Evolutionary conservation across 2,329 filamentous ascomycete species (phyloP).

Genomic region (Didymella keratinophila): DNA sequence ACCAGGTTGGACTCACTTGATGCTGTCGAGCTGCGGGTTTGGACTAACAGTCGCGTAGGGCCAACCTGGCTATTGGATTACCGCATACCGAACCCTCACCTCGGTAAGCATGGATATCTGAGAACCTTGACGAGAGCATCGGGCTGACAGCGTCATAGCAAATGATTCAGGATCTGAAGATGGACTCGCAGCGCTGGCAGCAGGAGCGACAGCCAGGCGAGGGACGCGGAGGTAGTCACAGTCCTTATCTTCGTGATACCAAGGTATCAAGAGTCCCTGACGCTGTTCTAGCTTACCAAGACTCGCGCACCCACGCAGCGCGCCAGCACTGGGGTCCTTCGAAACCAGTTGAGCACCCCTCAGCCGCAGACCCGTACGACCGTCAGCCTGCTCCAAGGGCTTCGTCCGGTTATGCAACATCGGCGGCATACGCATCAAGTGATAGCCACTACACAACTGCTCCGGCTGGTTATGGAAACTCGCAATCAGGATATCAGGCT

Average conservation of each 20-base stretch:
- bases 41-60: constrained; percentile 44
- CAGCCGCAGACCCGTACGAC: constrained; percentile 26
- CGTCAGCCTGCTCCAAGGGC: constrained; percentile 17
- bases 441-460: constrained; percentile 47
- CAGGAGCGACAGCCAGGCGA: constrained; percentile 45
- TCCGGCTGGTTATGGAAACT: constrained; percentile 37
- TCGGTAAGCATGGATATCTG: constrained; percentile 48
- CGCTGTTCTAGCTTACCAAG: constrained; percentile 55
- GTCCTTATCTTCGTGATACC: constrained; percentile 50
- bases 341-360: constrained; percentile 37
- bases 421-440: constrained; percentile 25
- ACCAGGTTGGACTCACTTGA: constrained; percentile 51
- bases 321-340: constrained; percentile 53
- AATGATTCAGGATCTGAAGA: constrained; percentile 60
- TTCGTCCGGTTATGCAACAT: constrained; percentile 14
- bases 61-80: constrained; percentile 60
- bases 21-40: constrained; percentile 10
- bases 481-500: constrained; percentile 38
- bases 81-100: constrained; percentile 60
- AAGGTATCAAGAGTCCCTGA: constrained; percentile 56
- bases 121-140: background rate
- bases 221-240: constrained; percentile 57
- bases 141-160: constrained; percentile 46
- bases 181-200: constrained; percentile 58
- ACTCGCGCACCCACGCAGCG: constrained; percentile 54